Evolutionary conservation across 2,329 filamentous ascomycete genomes (phyloP).

Genomic region (Fusarium sp.): DNA sequence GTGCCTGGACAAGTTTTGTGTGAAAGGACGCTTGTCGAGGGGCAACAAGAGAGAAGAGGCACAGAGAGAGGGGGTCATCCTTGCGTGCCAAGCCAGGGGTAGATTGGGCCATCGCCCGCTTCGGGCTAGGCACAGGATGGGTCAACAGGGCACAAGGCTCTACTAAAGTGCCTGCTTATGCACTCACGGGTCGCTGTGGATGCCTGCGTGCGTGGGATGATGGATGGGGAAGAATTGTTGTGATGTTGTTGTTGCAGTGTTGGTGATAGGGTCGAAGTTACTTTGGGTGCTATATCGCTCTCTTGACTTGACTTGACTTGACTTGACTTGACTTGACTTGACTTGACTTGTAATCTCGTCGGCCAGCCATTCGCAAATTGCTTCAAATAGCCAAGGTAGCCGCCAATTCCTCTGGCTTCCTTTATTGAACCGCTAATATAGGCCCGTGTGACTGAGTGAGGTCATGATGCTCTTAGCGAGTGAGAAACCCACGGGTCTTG

Average conservation of each 20-base stretch:
- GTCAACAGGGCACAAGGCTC: slow-evolving; percentile 33
- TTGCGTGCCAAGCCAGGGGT: slow-evolving; percentile 44
- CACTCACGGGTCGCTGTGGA: slow-evolving; percentile 40
- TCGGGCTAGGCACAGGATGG: slow-evolving; percentile 29
- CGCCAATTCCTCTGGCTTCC: slow-evolving; percentile 4
- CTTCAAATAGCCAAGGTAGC: background rate
- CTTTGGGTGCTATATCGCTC: background rate
- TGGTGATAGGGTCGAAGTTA: background rate
- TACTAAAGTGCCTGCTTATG: slow-evolving; percentile 48
- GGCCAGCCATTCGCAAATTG: background rate
- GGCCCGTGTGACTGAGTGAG: slow-evolving; percentile 34
- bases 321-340: slow-evolving; percentile 2
- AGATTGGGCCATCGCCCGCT: slow-evolving; percentile 38
- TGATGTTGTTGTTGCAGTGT: slow-evolving; percentile 1
- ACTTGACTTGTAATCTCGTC: slow-evolving; percentile 3
- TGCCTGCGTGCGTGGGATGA: slow-evolving; percentile 31
- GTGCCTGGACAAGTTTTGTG: slow-evolving; percentile 29
- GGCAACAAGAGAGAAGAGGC: slow-evolving; percentile 20
- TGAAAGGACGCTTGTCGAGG: slow-evolving; percentile 28
- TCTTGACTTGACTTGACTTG: background rate
- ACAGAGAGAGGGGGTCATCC: slow-evolving; percentile 18
- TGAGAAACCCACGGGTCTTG: slow-evolving; percentile 16
- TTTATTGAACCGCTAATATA: background rate
- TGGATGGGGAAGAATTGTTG: slow-evolving; percentile 25
- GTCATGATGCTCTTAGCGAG: slow-evolving; percentile 40